Percentiles rank a stretch among this genome's conserved stretches.
Conservation (phyloP, 1,139 yeast genomes). For the Debaryomyces udenii region DNA sequence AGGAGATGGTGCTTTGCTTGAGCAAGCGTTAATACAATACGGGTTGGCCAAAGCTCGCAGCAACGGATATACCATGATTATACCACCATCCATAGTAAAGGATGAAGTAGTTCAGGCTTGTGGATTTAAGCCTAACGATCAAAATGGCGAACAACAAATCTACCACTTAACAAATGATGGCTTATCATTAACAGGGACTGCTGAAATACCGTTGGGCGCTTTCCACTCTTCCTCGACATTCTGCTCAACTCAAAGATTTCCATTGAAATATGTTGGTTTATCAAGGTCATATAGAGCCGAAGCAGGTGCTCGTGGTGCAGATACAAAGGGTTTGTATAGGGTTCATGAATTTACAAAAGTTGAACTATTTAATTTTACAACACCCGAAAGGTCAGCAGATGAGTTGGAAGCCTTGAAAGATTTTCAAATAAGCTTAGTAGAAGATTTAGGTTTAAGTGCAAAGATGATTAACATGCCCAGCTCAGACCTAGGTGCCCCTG, state of each 20-base stretch:
- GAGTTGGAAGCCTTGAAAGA: conserved; percentile 63
- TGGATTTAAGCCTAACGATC: conserved; percentile 94
- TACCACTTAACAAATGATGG: conserved; percentile 59
- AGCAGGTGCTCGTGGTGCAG: conserved; percentile 95
- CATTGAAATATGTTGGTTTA: conserved; percentile 72
- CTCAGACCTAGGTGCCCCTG: conserved; percentile 92
- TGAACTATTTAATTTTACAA: conserved; percentile 83
- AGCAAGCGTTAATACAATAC: conserved; percentile 86
- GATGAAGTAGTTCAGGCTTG: conserved; percentile 81
- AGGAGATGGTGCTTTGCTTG: conserved; percentile 87
- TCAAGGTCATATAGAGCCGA: conserved; percentile 93
- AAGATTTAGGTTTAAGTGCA: conserved; percentile 74
- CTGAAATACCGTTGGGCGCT: conserved; percentile 94
- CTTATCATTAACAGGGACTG: conserved; percentile 86
- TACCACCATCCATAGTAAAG: conserved; percentile 87
- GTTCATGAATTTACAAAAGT: conserved; percentile 99
- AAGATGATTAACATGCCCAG: conserved; percentile 87
- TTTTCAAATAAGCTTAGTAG: conserved; percentile 67
- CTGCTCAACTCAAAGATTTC: conserved; percentile 34
- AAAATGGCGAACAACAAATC: conserved; percentile 83
- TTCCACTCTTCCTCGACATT: conserved; percentile 40
- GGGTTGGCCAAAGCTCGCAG: conserved; percentile 67
- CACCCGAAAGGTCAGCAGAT: conserved; percentile 42
- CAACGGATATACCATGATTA: conserved; percentile 68
- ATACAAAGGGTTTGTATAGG: conserved; percentile 88